Evolutionary conservation across 2,329 filamentous ascomycete genomes (phyloP).

Genomic region (Biscogniauxia mediterranea): DNA sequence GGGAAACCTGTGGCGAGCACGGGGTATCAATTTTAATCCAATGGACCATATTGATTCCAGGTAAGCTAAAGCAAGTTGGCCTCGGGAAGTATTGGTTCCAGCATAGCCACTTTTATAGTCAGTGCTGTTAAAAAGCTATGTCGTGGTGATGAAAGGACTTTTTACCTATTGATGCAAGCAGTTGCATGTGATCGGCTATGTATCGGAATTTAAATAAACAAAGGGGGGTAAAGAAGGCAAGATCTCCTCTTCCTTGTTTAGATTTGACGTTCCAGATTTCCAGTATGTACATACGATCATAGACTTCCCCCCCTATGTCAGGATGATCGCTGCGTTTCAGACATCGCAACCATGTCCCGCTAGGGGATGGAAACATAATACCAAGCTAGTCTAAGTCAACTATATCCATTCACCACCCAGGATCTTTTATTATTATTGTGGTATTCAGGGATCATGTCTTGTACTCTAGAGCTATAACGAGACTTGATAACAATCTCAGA

Average conservation of each 20-base stretch:
- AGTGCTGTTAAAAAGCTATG: too few species aligned
- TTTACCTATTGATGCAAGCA: too few species aligned
- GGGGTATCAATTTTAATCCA: too few species aligned
- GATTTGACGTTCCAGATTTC: background rate
- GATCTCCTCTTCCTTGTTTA: background rate
- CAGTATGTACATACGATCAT: background rate
- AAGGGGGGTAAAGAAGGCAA: too few species aligned
- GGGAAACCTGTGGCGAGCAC: slow-evolving; percentile 17
- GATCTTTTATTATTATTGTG: background rate
- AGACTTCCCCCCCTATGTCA: background rate
- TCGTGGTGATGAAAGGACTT: too few species aligned
- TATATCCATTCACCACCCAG: too few species aligned
- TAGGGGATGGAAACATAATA: background rate
- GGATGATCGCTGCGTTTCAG: background rate
- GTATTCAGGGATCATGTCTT: too few species aligned
- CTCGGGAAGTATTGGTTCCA: background rate
- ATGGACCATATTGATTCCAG: too few species aligned
- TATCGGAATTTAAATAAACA: too few species aligned
- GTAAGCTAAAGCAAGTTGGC: background rate
- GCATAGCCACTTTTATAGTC: background rate
- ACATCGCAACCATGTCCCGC: background rate
- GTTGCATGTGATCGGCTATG: too few species aligned
- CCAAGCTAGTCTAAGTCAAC: background rate
- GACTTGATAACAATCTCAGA: too few species aligned
- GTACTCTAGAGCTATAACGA: too few species aligned